Base-by-base conservation (phyloP, 305 asterid genomes). In the Stenogyne calaminthoides region DNA sequence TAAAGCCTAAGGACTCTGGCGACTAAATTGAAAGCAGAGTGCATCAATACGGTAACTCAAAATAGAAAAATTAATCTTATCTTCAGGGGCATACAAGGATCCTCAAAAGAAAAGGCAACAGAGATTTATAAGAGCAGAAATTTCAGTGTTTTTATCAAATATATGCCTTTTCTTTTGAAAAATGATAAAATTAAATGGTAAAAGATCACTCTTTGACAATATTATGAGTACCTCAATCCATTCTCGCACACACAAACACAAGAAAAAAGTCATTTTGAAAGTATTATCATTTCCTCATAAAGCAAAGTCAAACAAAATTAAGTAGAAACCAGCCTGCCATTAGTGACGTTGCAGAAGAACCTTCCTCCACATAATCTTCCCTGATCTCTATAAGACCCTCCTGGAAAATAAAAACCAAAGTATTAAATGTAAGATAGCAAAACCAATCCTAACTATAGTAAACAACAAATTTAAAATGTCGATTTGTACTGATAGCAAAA, bases 351-450 rank as follows among this genome's bases (percentile, higher is more conserved):
- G 49, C 70, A 2, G 81, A 36, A 75, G 84, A 72, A 77, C 64
- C 80, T 76, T 86, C 86, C 80, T 88, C 98, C 4, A 74, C 61
- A 78, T 81, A 90, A 69, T 94, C 98, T 85, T 94, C 99, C 83
- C 91, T 84, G 77, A 94, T 94, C 83, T 94, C 97, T 57, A 94
- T 86, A 67, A 91, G 86, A 70, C 93, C 97, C 77, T 87, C 95
- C 99, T 94, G 86, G 67, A 61, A 84, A 79, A 78, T 27, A 65
- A 73, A 61, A 63, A 67, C 22, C 44, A 67, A 62, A 8, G 47
- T n/a, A 40, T 15, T 65, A 52, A 40, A 60, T 29, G 34, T 57
- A 77, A 63, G 68, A 71, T 47, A 25, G 7, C 18, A 27, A 40
- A 71, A 56, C 15, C 22, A 9, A 36, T 9, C n/a, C 14, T 25